A percentile compares a stretch with the other conserved stretches of the same genome.
Conservation (phyloP, 192 early-diverging fungal genomes). For the Coemansia sp. region DNA sequence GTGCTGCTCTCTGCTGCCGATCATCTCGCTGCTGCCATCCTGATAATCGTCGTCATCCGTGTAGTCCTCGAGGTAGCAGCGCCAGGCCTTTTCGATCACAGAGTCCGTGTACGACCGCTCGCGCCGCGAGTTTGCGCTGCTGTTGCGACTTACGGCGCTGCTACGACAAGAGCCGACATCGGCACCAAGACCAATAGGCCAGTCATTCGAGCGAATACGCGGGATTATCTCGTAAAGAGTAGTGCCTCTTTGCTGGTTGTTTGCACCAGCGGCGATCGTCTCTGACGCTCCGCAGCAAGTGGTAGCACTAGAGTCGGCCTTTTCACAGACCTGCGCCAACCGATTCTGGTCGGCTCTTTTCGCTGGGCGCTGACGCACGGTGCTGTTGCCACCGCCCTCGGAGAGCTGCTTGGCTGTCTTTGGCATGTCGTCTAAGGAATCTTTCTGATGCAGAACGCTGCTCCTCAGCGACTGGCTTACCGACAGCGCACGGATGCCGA, state of each 20-base stretch:
- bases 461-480: background rate
- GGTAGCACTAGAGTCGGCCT: background rate
- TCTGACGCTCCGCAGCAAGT: background rate
- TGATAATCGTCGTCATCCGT: conserved; percentile 25
- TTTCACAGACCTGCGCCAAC: background rate
- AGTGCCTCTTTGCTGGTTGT: background rate
- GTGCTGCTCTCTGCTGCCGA: conserved; percentile 2
- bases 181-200: background rate
- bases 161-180: background rate
- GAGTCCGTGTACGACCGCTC: conserved; percentile 52
- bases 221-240: conserved; percentile 3
- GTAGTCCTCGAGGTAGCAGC: conserved; percentile 37
- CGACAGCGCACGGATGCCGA: conserved; percentile 30
- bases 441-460: background rate
- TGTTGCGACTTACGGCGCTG: conserved; percentile 20
- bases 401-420: conserved; percentile 7
- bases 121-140: conserved; percentile 35
- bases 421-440: background rate
- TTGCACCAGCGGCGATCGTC: background rate
- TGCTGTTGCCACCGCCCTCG: background rate
- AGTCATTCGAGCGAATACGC: background rate
- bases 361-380: background rate
- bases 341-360: background rate
- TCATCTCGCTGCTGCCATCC: conserved; percentile 3
- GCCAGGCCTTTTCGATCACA: conserved; percentile 45